Base-by-base conservation (phyloP, 2,329 filamentous ascomycete species). In the Chrysoporthe cubensis region DNA sequence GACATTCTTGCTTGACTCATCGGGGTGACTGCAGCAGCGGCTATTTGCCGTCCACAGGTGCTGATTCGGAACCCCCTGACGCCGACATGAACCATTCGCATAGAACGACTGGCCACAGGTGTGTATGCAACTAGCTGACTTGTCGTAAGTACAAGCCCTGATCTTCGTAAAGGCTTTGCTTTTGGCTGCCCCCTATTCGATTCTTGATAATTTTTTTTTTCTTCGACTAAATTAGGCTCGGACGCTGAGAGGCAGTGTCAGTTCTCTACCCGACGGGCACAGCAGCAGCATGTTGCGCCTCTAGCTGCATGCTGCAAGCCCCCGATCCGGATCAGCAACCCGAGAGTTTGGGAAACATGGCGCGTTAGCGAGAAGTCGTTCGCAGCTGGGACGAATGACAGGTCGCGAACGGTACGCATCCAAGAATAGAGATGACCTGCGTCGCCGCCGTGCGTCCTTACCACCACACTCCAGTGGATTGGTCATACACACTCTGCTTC, bases 281-380 rank as follows among this genome's bases (percentile, higher is more conserved):
- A 57, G 26, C 26, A 43, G 46, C 60, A 61, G 21, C 32, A 37
- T 62, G 58, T 46, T 66, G 50, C 61, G 40, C 58, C 52, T 57
- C 62, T 64, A 57, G 62, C 50, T 58, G 62, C 65, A 69, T 48
- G 67, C 61, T 67, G 62, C 67, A 69, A 65, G 62, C 65, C 65
- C 63, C 68, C 62, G 65, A 69, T 69, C 68, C 67, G 68, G 68
- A 67, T 60, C 62, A 67, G 11, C 68, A 62, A 67, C 68, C 68
- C 68, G 68, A 69, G 65, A 37, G 66, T 37, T 66, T 67, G 68
- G 68, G 65, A 65, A 62, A 65, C 68, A 65, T 60, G 62, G 58
- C 42, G 46, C 57, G 32, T 67, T 57, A 60, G 65, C 68, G 65
- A 67, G 57, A 56, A 57, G 43, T 52, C 64, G 65, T 66, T 62